These are phyloP conservation scores for Pelargonium citronellum DNA, from an alignment of 441 rosid species.

Conservation along the genomic window DNA sequence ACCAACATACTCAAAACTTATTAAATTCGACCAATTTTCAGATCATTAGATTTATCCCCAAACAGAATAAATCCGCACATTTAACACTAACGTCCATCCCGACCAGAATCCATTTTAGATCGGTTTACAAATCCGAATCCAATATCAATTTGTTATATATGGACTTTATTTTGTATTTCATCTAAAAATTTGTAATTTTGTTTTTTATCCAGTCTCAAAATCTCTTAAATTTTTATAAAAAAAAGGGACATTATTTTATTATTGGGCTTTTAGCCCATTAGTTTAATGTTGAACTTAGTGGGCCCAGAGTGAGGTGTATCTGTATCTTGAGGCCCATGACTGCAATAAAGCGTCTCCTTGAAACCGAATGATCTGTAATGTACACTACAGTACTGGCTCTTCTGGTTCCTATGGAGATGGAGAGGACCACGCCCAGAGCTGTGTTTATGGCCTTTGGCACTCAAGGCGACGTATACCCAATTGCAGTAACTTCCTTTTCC, in stretches of 20 bases:
- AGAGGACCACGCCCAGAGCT: slow-evolving; percentile 44
- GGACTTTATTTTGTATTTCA: too few relatives aligned
- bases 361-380: neutral
- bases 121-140: too few relatives aligned
- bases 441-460: slow-evolving; percentile 91
- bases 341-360: neutral
- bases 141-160: too few relatives aligned
- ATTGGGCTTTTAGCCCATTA: slow-evolving; percentile 1
- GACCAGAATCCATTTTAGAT: too few relatives aligned
- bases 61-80: too few relatives aligned
- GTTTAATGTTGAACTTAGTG: neutral
- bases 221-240: too few relatives aligned
- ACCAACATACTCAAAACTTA: too few relatives aligned
- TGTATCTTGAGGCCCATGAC: neutral
- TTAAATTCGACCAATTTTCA: too few relatives aligned
- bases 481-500: slow-evolving; percentile 43
- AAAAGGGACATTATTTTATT: neutral
- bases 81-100: too few relatives aligned
- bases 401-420: slow-evolving; percentile 17
- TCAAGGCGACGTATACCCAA: slow-evolving; percentile 74
- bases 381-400: neutral
- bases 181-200: too few relatives aligned
- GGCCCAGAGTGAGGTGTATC: neutral
- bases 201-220: too few relatives aligned
- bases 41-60: too few relatives aligned